phyloP scores from a whole-genome alignment of 2,329 filamentous ascomycete genomes.

The Colletotrichum lentis region DNA sequence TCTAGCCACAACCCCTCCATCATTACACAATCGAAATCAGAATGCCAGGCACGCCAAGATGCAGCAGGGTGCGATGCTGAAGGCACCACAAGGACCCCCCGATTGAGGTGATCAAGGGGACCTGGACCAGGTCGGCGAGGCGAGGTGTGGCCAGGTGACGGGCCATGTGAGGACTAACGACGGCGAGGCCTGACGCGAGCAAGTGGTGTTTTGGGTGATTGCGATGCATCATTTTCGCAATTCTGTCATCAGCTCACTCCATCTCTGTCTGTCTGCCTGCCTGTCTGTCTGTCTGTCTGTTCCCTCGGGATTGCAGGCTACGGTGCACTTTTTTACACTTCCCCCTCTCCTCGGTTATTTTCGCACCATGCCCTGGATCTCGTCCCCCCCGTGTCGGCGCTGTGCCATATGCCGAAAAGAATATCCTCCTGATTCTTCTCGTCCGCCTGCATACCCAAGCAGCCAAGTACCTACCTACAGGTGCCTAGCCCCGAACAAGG shows the following conservation, averaged over 20 bases:
- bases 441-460: not conserved
- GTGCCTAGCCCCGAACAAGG: not conserved
- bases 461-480: too few relatives aligned
- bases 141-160: slow-evolving; percentile 32
- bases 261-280: too few relatives aligned
- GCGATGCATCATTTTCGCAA: slow-evolving; percentile 36
- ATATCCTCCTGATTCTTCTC: not conserved
- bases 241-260: slow-evolving; percentile 36
- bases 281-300: not conserved
- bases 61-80: slow-evolving; percentile 15
- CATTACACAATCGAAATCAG: slow-evolving; percentile 35
- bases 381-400: not conserved
- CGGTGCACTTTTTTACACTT: not conserved
- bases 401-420: not conserved
- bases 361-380: not conserved
- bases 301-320: not conserved
- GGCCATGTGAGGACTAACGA: slow-evolving; percentile 10
- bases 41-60: slow-evolving; percentile 32
- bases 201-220: not conserved
- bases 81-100: slow-evolving; percentile 1
- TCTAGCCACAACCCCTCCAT: slow-evolving; percentile 26
- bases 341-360: too few relatives aligned
- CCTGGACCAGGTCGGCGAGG: not conserved
- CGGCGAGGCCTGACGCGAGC: slow-evolving; percentile 24
- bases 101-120: not conserved